Conservation (phyloP, 1,139 yeast species). For the Yamadazyma songkhlaensis region DNA sequence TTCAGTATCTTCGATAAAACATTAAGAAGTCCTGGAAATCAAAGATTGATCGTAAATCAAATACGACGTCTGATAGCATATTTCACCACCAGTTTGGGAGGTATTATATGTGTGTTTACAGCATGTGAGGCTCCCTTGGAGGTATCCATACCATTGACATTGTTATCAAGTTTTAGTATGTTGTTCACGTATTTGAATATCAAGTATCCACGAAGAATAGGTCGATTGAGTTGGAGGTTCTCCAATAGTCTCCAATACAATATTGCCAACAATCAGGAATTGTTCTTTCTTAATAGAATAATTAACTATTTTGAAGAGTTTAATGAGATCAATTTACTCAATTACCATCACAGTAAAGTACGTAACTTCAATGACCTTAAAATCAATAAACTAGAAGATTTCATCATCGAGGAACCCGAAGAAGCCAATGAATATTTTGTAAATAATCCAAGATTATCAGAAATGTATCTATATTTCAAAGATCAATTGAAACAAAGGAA, state of each 20-base stretch:
- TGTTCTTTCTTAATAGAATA: conserved; percentile 27
- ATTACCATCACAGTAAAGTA: conserved; percentile 36
- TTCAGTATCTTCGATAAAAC: conserved; percentile 32
- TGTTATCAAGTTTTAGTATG: background rate
- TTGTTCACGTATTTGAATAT: conserved; percentile 8
- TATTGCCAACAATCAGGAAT: conserved; percentile 26
- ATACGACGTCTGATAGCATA: background rate
- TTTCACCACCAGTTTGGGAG: no score
- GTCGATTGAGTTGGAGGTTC: conserved; percentile 35
- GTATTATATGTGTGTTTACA: no score
- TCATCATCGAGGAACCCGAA: conserved; percentile 26
- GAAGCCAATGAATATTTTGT: background rate
- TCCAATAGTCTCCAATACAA: conserved; percentile 23
- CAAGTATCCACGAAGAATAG: conserved; percentile 18
- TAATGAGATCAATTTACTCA: conserved; percentile 36
- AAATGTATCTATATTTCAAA: conserved; percentile 13
- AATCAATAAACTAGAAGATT: conserved; percentile 22
- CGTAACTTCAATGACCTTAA: conserved; percentile 19
- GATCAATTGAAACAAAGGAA: conserved; percentile 25
- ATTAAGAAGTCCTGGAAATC: conserved; percentile 12
- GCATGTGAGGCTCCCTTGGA: background rate
- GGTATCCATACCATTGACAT: background rate
- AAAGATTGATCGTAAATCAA: conserved; percentile 1
- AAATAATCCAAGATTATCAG: background rate
- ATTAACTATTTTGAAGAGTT: conserved; percentile 40